A percentile compares a stretch with the other conserved stretches of the same genome.
These are phyloP conservation scores for Odontarrhena argentea DNA, from an alignment of 345 rosid species.

Conservation along the genomic window DNA sequence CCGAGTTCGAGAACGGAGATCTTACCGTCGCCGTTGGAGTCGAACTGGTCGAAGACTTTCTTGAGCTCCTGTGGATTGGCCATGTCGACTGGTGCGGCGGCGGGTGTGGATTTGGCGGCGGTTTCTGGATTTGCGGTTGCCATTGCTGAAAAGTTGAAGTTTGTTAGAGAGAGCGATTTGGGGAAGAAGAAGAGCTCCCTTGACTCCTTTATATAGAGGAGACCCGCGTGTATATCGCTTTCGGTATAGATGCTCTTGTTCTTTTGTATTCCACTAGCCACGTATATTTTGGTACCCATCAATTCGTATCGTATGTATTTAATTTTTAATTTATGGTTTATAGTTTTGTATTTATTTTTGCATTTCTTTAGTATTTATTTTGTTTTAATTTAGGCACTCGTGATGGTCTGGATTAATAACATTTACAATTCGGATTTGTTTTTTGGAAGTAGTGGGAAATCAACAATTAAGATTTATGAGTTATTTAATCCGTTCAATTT, in stretches of 20 bases:
- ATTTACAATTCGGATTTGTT: too few relatives aligned
- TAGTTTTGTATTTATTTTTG: too few relatives aligned
- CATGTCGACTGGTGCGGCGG: conserved; percentile 23
- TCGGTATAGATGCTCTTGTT: conserved; percentile 1
- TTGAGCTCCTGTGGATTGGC: conserved; percentile 51
- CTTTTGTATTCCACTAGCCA: background rate
- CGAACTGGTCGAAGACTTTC: conserved; percentile 75
- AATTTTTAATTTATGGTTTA: too few relatives aligned
- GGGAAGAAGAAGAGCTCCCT: too few relatives aligned
- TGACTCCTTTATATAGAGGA: conserved; percentile 22
- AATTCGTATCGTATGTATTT: background rate
- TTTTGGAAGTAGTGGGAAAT: too few relatives aligned
- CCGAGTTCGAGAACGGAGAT: conserved; percentile 76
- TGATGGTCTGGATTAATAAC: too few relatives aligned
- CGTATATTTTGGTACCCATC: conserved; percentile 2
- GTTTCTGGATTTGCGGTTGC: conserved; percentile 30
- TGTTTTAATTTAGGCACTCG: too few relatives aligned
- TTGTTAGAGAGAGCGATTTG: background rate
- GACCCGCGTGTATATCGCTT: background rate
- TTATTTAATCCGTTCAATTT: too few relatives aligned
- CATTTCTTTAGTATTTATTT: too few relatives aligned
- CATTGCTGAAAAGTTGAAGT: conserved; percentile 21
- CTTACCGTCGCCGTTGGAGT: conserved; percentile 82
- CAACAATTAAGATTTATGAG: too few relatives aligned
- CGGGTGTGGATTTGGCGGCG: conserved; percentile 22